phyloP scores from a whole-genome alignment of 805 yeast species.

The Spathaspora hagerdaliae region DNA sequence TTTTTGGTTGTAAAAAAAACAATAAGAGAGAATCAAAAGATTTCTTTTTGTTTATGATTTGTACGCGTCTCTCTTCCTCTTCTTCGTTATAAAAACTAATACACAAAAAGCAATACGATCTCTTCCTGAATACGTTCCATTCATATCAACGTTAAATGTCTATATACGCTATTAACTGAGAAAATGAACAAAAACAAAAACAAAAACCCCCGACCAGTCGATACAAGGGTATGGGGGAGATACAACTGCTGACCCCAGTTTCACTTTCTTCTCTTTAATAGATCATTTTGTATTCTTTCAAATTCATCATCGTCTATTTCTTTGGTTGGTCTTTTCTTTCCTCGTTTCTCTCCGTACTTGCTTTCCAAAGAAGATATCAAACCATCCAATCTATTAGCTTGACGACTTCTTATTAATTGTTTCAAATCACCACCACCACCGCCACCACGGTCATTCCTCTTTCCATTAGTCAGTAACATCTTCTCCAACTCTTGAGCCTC shows the following conservation, averaged over 20 bases:
- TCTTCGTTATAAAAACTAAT: no score
- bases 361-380: conserved; percentile 45
- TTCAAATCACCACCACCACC: conserved; percentile 39
- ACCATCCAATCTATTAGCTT: conserved; percentile 39
- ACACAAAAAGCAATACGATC: no score
- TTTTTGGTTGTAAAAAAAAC: neutral
- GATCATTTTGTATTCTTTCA: conserved; percentile 38
- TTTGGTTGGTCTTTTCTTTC: conserved; percentile 28
- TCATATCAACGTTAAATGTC: no score
- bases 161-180: no score
- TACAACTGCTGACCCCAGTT: neutral
- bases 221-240: no score
- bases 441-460: conserved; percentile 19
- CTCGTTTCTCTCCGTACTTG: conserved; percentile 43
- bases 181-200: no score
- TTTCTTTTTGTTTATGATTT: no score
- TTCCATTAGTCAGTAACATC: conserved; percentile 29
- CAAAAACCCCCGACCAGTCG: no score
- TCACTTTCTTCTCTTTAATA: conserved; percentile 23
- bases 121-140: no score
- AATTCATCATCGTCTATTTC: conserved; percentile 52
- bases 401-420: conserved; percentile 47
- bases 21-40: no score
- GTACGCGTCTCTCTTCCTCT: no score
- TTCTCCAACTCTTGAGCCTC: conserved; percentile 52